Base-by-base conservation (phyloP, 257 asterid species). In the Leonotis leonurus region DNA sequence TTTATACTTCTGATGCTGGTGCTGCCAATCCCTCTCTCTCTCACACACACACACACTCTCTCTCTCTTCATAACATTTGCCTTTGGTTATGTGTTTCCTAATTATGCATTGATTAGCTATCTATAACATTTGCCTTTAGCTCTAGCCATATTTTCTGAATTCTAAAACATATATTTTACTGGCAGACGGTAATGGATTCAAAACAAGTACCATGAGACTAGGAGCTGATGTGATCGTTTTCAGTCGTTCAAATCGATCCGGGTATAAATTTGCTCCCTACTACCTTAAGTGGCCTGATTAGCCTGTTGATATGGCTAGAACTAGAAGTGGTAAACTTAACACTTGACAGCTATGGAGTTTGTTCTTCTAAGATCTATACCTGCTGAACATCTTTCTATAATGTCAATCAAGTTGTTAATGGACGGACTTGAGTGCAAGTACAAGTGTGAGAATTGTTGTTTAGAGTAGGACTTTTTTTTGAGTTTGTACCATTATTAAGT, bases 121-220 rank as follows among this genome's bases (percentile, higher is more conserved):
- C 40, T 53, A 46, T 5, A 21, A 20, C 51, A 0, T 14, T 22
- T 45, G 32, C 6, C 45, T 51, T 24, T 44, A 7, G 46, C 14
- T 35, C 36, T 53, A 51, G 41, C 22, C 40, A 21, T 54, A 30
- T 8, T 29, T 58, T 54, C 48, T 70, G 62, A 52, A 67, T 37
- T 40, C 71, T 67, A 59, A 72, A 49, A 7, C 72, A 69, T 56
- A 32, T 73, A 65, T 67, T 71, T 43, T 68, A 13, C n/a, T 57
- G 22, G 48, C 86, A 90, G 97, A 90, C 77, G 97, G 97, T 61
- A 90, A 90, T 80, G 97, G 97, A 68, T 90, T 90, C 80, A 90
- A 90, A 85, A 90, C 97, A 69, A 90, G 97, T 75, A 90, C 97
- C 77, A 90, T 90, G 97, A 84, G 97, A 25, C 74, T 90, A 56